These are phyloP conservation scores for Neoboletus subvelutipes DNA, from an alignment of 768 basidiomycete species.

Conservation along the genomic window DNA sequence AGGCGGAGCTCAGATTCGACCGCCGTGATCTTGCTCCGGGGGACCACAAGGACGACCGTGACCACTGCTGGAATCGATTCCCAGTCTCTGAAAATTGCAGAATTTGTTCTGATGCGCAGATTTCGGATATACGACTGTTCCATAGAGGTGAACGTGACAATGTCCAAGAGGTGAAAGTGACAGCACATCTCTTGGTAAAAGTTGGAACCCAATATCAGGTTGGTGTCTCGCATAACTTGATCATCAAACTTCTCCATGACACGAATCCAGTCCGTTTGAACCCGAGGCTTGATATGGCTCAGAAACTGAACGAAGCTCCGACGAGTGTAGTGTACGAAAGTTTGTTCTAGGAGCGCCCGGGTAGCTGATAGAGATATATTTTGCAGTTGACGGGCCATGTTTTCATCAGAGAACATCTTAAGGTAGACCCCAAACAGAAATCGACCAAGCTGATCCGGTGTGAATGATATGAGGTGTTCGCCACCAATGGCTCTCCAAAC, in stretches of 20 bases:
- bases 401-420: conserved; percentile 32
- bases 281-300: conserved; percentile 36
- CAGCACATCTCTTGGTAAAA: conserved; percentile 49
- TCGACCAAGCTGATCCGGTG: conserved; percentile 25
- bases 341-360: conserved; percentile 6
- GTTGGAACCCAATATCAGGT: conserved; percentile 26
- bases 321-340: conserved; percentile 46
- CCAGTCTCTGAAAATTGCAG: conserved; percentile 33
- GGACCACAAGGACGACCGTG: conserved; percentile 34
- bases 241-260: conserved; percentile 38
- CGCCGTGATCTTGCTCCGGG: conserved; percentile 24
- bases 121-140: conserved; percentile 10
- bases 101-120: conserved; percentile 4
- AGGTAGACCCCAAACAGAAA: conserved; percentile 29
- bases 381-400: conserved; percentile 13
- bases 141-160: conserved; percentile 34
- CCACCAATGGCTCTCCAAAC: conserved; percentile 24
- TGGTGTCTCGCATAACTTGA: conserved; percentile 8
- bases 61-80: conserved; percentile 30
- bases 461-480: conserved; percentile 15
- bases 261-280: conserved; percentile 42
- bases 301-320: conserved; percentile 49
- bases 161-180: conserved; percentile 41
- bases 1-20: conserved; percentile 25
- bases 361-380: neutral